Evolutionary conservation across 1,139 yeast genomes (phyloP), one percentile per base, ranked within the genome.

Genomic region (Hansenula sp.): DNA sequence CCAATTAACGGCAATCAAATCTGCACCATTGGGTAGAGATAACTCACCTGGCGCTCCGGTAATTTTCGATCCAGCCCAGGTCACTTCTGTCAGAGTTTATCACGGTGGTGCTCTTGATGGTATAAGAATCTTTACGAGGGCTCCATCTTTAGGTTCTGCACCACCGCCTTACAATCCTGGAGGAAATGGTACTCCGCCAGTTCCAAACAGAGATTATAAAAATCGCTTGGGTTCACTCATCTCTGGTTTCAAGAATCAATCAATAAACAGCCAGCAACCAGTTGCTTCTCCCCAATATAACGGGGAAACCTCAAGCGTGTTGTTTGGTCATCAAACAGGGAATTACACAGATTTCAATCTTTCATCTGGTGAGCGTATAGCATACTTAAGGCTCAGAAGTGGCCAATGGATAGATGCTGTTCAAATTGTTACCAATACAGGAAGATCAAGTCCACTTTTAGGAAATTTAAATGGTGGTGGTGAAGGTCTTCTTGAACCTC

Each of bases 381-480:
- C 70, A 4, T 84, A 83, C 34, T 70, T 90, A 46, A 72, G 74
- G 44, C 68, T 89, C 38, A 72, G 96, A 50, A 72, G 81, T 41
- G 98, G 98, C 7, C 82, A 76, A 2, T 93, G 98, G 97, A 70
- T 93, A 15, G 98, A 93, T 68, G 96, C 85, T 1, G 67, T 88
- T 17, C 95, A 86, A 57, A 62, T 84, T 31, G 61, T 77, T 8
- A 78, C 95, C 17, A 55, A 65, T 35, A 70, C 66, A 31, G 89
- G 89, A 1, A 68, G 77, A 44, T 50, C 59, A 4, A 74, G 84
- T 17, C 68, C 69, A 1, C 67, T 76, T 76, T 70, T 65, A 48
- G 96, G 96, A 19, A 80, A 80, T 39, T 61, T 67, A 2, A 64
- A 66, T 16, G 96, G 96, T 7, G 97, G 97, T 2, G 77, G 80